Conservation (phyloP, 2,329 filamentous ascomycete genomes). For the Keithomyces neogunnii region DNA sequence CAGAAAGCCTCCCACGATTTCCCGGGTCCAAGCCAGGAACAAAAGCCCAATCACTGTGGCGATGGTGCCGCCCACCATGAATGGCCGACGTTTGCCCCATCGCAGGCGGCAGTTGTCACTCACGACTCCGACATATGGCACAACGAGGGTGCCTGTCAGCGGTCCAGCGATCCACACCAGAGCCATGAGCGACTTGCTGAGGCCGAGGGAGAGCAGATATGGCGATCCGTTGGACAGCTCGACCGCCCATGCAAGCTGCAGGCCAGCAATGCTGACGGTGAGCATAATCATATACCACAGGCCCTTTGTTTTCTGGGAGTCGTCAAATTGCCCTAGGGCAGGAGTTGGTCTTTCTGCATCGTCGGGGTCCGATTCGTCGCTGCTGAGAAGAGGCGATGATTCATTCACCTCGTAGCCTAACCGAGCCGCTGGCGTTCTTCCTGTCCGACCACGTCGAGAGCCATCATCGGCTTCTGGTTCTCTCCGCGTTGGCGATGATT, state of each 20-base stretch:
- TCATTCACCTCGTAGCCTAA: constrained; percentile 13
- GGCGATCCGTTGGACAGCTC: constrained; percentile 90
- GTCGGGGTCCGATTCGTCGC: background rate
- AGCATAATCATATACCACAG: constrained; percentile 78
- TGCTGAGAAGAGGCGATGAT: constrained; percentile 21
- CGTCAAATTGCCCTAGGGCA: constrained; percentile 10
- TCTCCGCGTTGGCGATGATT: background rate
- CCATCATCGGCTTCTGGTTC: background rate
- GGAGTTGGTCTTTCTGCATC: background rate
- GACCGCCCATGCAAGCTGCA: constrained; percentile 94
- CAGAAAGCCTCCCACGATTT: constrained; percentile 61
- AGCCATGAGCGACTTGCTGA: constrained; percentile 76
- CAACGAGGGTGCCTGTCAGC: constrained; percentile 68
- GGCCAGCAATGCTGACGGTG: constrained; percentile 76
- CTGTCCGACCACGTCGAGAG: background rate
- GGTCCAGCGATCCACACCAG: constrained; percentile 81
- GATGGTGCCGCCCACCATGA: constrained; percentile 63
- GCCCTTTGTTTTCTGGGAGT: constrained; percentile 61
- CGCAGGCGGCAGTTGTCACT: constrained; percentile 68
- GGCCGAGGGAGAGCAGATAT: constrained; percentile 68
- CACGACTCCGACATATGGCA: constrained; percentile 74
- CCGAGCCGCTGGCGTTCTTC: background rate
- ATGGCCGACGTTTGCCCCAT: constrained; percentile 75
- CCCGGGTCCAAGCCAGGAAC: constrained; percentile 64
- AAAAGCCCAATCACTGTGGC: constrained; percentile 62